Base-by-base conservation (phyloP, 139 green algal genomes). In the Chlamydomonas sp. region DNA sequence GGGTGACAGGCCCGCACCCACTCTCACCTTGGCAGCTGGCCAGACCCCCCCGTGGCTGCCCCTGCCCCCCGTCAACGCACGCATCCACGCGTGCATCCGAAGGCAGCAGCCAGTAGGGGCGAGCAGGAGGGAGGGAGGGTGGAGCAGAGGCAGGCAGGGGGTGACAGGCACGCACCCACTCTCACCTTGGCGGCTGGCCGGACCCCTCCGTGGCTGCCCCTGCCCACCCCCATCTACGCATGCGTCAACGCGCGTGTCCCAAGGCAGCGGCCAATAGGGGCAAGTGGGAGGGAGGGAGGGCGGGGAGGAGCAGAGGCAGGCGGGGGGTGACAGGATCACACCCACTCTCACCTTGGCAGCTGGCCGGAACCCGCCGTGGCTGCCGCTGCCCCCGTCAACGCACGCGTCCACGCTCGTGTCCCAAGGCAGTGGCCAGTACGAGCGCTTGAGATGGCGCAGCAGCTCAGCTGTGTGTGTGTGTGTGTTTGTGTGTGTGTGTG, bases 341-440 rank as follows among this genome's bases (percentile, higher is more conserved):
- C 10, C 5, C 8, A 31, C 10, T 8, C 8, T 5, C 50, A 62
- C 8, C 33, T 54, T 49, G 34, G 61, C 61, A 22, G 3, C 20
- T 5, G 61, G 28, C 20, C 71, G 76, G 73, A 91, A 90, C 2
- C 84, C 84, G 3, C 85, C 83, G 47, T 82, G 63, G 74, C 76
- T 84, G 61, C 62, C 69, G 3, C 29, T 59, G 3, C 73, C 65
- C 0, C 65, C 70, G 28, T 30, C 26, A 10, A 59, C 57, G 64
- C 64, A 62, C 3, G 3, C 36, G 49, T 72, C 74, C 28, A 79
- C 43, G 24, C 33, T 73, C 0, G 70, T 75, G 69, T 92, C 77
- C 90, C 90, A 95, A 0, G 74, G 34, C 39, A 89, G 94, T 1
- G 90, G 90, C 90, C 88, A 96, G 79, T 87, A 96, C 35, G 83